A percentile compares a stretch with the other conserved stretches of the same genome.
phyloP scores from a whole-genome alignment of 768 basidiomycete genomes.

The Lactarius trivialis region DNA sequence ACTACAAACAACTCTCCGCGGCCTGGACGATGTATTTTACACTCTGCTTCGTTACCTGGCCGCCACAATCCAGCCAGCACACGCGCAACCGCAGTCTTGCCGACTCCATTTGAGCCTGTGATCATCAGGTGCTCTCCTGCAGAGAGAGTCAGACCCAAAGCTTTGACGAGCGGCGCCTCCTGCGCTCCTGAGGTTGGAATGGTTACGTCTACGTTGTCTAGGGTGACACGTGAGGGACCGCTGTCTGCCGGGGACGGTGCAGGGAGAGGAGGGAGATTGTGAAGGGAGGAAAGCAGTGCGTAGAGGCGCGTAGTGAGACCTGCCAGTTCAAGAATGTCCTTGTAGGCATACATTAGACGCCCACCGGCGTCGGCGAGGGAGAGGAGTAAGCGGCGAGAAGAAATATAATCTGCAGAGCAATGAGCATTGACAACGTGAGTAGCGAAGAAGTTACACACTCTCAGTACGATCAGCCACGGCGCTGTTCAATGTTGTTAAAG shows the following conservation, averaged over 20 bases:
- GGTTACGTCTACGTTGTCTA: constrained; percentile 66
- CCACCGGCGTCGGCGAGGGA: constrained; percentile 97
- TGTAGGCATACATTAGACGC: constrained; percentile 93
- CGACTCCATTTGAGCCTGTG: constrained; percentile 88
- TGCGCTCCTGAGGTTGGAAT: constrained; percentile 36
- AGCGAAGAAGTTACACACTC: constrained; percentile 29
- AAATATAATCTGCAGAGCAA: constrained; percentile 65
- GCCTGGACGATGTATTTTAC: constrained; percentile 27
- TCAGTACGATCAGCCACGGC: constrained; percentile 46
- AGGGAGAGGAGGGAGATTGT: constrained; percentile 57
- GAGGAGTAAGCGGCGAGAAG: constrained; percentile 82
- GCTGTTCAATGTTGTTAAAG: constrained; percentile 24
- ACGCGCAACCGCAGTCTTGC: constrained; percentile 84
- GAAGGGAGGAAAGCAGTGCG: constrained; percentile 77
- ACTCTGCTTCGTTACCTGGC: constrained; percentile 34
- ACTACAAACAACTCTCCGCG: constrained; percentile 61
- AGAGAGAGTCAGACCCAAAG: constrained; percentile 55
- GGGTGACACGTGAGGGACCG: constrained; percentile 42
- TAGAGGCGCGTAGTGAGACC: constrained; percentile 89
- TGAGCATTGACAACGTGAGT: neutral
- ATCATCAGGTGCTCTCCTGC: constrained; percentile 88
- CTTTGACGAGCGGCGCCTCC: constrained; percentile 47
- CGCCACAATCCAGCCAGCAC: constrained; percentile 90
- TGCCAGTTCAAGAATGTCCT: constrained; percentile 91
- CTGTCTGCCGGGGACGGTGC: constrained; percentile 30